These are phyloP conservation scores for Rhododendron vialii DNA, from an alignment of 148 eudicot species.

Conservation along the genomic window DNA sequence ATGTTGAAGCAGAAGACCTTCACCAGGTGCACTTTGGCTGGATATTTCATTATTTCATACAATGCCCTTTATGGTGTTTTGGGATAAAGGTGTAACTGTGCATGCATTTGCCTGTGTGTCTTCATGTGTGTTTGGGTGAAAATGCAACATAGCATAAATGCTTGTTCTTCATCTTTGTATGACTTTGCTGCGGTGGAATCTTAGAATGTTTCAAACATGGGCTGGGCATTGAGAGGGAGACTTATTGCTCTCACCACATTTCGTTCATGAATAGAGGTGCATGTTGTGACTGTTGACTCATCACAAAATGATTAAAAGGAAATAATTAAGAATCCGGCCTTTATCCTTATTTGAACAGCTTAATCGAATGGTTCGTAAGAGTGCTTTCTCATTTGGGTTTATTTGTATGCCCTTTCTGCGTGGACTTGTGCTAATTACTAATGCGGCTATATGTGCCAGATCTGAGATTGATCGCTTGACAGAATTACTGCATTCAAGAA, in stretches of 20 bases:
- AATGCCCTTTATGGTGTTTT: not conserved
- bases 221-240: not conserved
- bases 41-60: not conserved
- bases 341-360: not conserved
- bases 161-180: not conserved
- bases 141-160: not conserved
- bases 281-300: not conserved
- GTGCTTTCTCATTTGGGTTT: not conserved
- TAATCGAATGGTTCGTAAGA: not conserved
- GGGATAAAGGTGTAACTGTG: not conserved
- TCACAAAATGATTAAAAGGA: not conserved
- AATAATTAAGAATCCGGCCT: not conserved
- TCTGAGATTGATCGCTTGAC: constrained; percentile 69
- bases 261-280: not conserved
- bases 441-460: constrained; percentile 32
- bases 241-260: not conserved
- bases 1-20: constrained; percentile 77
- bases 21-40: constrained; percentile 49
- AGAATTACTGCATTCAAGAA: constrained; percentile 50
- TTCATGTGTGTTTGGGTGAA: not conserved
- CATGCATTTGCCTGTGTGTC: not conserved
- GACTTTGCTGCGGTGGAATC: not conserved
- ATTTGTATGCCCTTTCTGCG: not conserved
- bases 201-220: not conserved
- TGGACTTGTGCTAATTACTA: constrained; percentile 3